Evolutionary conservation across 345 rosid genomes (phyloP), one percentile per base, ranked within the genome.

Genomic region (Trapa bicornis): DNA sequence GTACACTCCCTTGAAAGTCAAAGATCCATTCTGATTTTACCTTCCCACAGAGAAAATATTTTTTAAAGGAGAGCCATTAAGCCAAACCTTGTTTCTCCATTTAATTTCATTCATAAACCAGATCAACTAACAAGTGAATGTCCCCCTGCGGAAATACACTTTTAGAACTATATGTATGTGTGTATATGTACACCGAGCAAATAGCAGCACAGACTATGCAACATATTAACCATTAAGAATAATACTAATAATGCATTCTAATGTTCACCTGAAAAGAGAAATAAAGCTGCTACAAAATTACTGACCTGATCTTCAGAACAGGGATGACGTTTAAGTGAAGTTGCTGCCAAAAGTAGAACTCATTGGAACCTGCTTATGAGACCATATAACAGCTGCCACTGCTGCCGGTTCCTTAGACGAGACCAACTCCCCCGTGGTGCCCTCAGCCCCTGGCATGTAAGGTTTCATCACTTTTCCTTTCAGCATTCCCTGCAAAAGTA

Each of bases 401-500:
- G 35, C 52, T 22, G 29, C 29, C 29, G 29, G 29, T 22, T 22
- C 29, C 29, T 22, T 22, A 22, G 29, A 22, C 29, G 29, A 22
- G 29, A 22, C 29, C 29, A 22, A 22, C 29, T 22, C 29, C 29
- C 29, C 29, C 29, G 29, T 22, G 29, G 54, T 45, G 42, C 75
- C 71, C 65, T 77, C 79, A 17, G 74, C 61, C 9, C 70, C 65
- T 2, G 98, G 92, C 6, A 96, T 77, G 80, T 94, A 94, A 56
- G 99, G 99, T 74, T 86, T 87, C 65, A 79, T 81, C 68, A 86
- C 96, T 78, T 81, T 86, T 79, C 83, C 79, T 80, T 85, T 88
- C 78, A 68, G 80, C 79, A 81, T 61, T 68, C 84, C 97, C 99
- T 93, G 83, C 39, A 80, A 68, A 64, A 15, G 37, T 0, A 32